Evolutionary conservation across 768 basidiomycete species (phyloP).

Genomic region (Suillus fuscotomentosus): DNA sequence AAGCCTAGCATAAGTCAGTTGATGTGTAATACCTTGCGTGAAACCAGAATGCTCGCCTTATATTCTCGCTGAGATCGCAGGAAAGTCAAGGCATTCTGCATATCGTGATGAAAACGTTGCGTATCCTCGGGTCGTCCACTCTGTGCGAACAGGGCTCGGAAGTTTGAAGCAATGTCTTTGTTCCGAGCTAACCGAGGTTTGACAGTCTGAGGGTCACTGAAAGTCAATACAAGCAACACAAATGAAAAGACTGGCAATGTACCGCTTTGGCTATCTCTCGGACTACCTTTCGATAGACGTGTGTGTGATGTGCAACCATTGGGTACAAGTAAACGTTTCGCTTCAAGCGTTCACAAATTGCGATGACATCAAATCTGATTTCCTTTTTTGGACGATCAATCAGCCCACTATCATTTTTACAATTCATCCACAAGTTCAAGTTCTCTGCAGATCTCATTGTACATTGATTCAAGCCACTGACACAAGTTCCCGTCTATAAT

Average conservation of each 20-base stretch:
- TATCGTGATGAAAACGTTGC: slow-evolving; percentile 40
- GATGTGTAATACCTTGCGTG: slow-evolving; percentile 1
- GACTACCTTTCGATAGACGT: slow-evolving; percentile 29
- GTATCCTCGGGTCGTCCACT: slow-evolving; percentile 22
- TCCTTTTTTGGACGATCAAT: slow-evolving; percentile 12
- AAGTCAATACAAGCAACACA: slow-evolving; percentile 5
- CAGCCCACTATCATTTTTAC: background rate
- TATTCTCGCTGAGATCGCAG: slow-evolving; percentile 71
- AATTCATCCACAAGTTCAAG: background rate
- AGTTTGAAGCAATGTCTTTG: slow-evolving; percentile 43
- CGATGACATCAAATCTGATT: slow-evolving; percentile 5
- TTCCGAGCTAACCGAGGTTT: slow-evolving; percentile 36
- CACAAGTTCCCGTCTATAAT: background rate
- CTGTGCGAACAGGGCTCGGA: slow-evolving; percentile 55
- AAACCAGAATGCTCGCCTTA: slow-evolving; percentile 49
- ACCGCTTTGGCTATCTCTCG: slow-evolving; percentile 31
- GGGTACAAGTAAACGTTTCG: background rate
- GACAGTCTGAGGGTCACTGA: slow-evolving; percentile 32
- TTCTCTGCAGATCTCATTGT: slow-evolving; percentile 16
- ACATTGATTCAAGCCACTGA: slow-evolving; percentile 7
- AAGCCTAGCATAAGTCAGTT: slow-evolving; percentile 41
- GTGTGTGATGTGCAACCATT: slow-evolving; percentile 18
- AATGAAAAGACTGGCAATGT: background rate
- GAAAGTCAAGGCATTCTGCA: slow-evolving; percentile 65
- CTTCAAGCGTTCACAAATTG: background rate